Evolutionary conservation across 495 filamentous ascomycete species (phyloP).

Genomic region (Margaritispora aquatica): DNA sequence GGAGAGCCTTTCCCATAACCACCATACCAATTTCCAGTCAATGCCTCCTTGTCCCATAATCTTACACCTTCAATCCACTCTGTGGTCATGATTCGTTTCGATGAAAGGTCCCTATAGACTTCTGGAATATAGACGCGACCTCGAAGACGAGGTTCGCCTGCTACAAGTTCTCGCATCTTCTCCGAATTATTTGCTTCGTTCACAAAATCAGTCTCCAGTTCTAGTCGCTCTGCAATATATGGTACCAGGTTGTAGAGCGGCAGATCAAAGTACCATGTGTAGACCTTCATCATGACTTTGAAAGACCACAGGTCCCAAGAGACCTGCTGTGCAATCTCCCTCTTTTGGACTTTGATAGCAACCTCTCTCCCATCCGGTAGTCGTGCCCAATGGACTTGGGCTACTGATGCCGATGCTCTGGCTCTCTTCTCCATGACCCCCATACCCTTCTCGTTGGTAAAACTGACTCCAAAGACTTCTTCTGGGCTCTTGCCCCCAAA

Average conservation of each 20-base stretch:
- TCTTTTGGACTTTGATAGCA: slow-evolving; percentile 94
- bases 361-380: slow-evolving; percentile 81
- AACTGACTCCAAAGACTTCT: slow-evolving; percentile 85
- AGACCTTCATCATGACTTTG: slow-evolving; percentile 72
- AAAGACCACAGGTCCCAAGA: slow-evolving; percentile 94
- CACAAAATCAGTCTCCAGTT: slow-evolving; percentile 88
- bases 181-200: slow-evolving; percentile 88
- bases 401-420: slow-evolving; percentile 83
- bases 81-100: slow-evolving; percentile 81
- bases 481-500: slow-evolving; percentile 68
- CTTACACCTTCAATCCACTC: slow-evolving; percentile 96
- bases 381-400: slow-evolving; percentile 93
- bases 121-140: slow-evolving; percentile 82
- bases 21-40: slow-evolving; percentile 69
- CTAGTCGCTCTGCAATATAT: slow-evolving; percentile 79
- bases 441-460: slow-evolving; percentile 52
- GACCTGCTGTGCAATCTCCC: slow-evolving; percentile 83
- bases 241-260: slow-evolving; percentile 84
- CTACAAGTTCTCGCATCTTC: slow-evolving; percentile 71
- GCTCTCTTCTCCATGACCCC: slow-evolving; percentile 86
- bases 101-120: slow-evolving; percentile 75
- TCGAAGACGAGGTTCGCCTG: slow-evolving; percentile 66
- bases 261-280: slow-evolving; percentile 77
- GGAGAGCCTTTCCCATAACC: slow-evolving; percentile 69
- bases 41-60: slow-evolving; percentile 79